phyloP scores from a whole-genome alignment of 345 rosid genomes.

The Turnera subulata region DNA sequence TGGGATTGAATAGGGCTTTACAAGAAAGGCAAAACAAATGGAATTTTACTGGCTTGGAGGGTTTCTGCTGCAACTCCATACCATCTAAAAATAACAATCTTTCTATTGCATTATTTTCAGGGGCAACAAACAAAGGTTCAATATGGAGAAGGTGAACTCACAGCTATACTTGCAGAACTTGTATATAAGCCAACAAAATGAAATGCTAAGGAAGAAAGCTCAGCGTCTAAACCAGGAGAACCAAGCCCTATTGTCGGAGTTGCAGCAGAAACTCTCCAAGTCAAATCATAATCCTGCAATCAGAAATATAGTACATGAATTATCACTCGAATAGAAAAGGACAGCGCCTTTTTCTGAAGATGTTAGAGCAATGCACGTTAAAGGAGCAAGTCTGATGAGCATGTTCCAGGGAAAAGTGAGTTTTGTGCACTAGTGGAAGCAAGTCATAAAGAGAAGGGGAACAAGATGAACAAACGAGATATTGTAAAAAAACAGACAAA shows the following conservation, averaged over 20 bases:
- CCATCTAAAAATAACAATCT: conserved; percentile 16
- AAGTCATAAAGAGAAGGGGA: not conserved
- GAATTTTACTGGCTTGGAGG: conserved; percentile 20
- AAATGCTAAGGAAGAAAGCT: conserved; percentile 44
- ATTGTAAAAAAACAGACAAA: not conserved
- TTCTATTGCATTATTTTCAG: conserved; percentile 42
- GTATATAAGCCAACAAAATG: conserved; percentile 40
- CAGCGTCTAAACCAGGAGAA: conserved; percentile 26
- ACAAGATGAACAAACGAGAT: not conserved
- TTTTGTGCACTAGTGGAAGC: not conserved
- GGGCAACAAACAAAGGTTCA: not conserved
- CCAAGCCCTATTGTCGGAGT: conserved; percentile 29
- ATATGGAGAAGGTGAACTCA: conserved; percentile 46
- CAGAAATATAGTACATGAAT: conserved; percentile 1
- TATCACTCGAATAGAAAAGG: not conserved
- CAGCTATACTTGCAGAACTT: conserved; percentile 44
- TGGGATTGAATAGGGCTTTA: no score
- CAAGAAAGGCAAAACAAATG: no score
- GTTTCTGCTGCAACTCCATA: conserved; percentile 38
- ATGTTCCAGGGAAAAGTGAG: not conserved
- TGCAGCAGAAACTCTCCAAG: conserved; percentile 2
- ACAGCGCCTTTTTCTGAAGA: conserved; percentile 5
- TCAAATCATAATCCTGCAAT: conserved; percentile 29
- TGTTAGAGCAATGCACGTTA: conserved; percentile 23
- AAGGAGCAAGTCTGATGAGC: not conserved